Base-by-base conservation (phyloP, 78 protist species). In the Polysphondylium violaceum region DNA sequence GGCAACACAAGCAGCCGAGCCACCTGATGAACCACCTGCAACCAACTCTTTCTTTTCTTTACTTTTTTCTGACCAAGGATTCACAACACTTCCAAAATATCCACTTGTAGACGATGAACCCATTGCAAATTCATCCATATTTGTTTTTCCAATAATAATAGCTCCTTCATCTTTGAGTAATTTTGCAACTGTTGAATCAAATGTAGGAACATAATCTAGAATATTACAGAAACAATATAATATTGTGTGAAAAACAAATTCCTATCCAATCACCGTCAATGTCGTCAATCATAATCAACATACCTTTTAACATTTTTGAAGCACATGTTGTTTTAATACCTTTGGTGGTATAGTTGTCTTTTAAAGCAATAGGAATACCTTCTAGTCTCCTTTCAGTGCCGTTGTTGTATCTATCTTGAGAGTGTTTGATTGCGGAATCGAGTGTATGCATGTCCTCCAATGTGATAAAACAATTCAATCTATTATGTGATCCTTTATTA, bases 81-180 rank as follows among this genome's bases (percentile, higher is more conserved):
- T 76, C 64, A 94, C 40, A 11, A 47, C 51, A 21, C 51, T 29
- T 44, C 88, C 86, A 27, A 3, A 43, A 25, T 21, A 12, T 2
- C 89, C 65, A 71, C 17, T 44, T 0, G 85, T 56, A 7, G 87
- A 14, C 2, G 83, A 60, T 23, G 76, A 69, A 5, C 98, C 98
- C 98, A 96, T 96, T 40, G 93, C 95, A 85, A 96, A 96, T 47
- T 96, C 98, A 35, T 96, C 98, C 98, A 96, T 93, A 68, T 96
- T 96, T 0, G 98, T 90, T 63, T 96, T 96, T 29, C 97, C 98
- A 21, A 96, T 14, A 2, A 96, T 69, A 16, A 96, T 88, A 27
- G 96, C 96, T 33, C 98, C 98, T n/a, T 72, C 83, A 0, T 94
- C 69, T 47, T 71, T 43, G 25, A 96, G 27, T 7, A 67, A 23